Evolutionary conservation across 495 filamentous ascomycete genomes (phyloP).

Genomic region (Aspergillus indologenus): DNA sequence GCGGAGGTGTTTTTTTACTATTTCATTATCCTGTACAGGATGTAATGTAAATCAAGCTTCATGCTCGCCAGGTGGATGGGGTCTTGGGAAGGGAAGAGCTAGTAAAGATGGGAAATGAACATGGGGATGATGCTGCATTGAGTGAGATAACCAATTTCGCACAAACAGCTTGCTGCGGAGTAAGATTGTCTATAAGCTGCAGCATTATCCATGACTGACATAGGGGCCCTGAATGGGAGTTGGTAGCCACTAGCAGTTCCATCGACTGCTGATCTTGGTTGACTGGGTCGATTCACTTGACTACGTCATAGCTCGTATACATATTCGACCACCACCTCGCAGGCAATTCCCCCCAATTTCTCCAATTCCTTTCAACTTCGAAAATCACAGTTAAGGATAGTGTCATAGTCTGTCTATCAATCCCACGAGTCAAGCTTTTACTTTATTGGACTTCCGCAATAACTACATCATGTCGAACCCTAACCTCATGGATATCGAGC

Average conservation of each 20-base stretch:
- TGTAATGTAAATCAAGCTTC: too few relatives aligned
- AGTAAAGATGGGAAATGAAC: too few relatives aligned
- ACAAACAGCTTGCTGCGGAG: too few relatives aligned
- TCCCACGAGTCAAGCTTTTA: too few relatives aligned
- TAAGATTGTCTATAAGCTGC: not conserved
- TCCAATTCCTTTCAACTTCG: not conserved
- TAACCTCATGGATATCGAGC: conserved; percentile 56
- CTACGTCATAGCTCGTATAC: conserved; percentile 13
- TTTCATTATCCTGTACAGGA: not conserved
- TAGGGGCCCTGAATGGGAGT: not conserved
- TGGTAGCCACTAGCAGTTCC: too few relatives aligned
- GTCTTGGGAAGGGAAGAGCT: too few relatives aligned
- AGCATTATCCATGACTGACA: not conserved
- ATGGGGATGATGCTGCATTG: too few relatives aligned
- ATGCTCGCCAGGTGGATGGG: too few relatives aligned
- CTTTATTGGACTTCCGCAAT: too few relatives aligned
- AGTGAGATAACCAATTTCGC: too few relatives aligned
- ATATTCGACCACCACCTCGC: not conserved
- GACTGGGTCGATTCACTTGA: not conserved
- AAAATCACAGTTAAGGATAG: not conserved
- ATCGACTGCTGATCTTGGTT: not conserved
- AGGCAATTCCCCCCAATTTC: not conserved
- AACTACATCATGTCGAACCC: conserved; percentile 29
- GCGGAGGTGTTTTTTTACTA: not conserved
- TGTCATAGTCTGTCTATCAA: too few relatives aligned